A percentile compares a stretch with the other conserved stretches of the same genome.
Evolutionary conservation across 306 rosid genomes (phyloP).

Genomic region (Dicorynia guianensis): DNA sequence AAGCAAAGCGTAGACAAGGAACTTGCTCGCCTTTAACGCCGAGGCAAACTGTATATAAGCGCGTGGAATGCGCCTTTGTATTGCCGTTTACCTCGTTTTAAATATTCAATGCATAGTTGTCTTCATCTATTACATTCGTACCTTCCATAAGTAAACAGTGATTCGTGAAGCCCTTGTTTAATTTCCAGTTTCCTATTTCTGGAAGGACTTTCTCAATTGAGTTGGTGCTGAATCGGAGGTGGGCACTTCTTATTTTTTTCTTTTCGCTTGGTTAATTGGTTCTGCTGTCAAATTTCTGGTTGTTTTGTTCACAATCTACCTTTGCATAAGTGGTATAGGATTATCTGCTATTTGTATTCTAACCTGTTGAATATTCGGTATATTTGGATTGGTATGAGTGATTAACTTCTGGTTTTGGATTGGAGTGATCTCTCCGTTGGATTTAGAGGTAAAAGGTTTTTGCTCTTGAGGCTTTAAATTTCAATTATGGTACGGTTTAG

Average conservation of each 20-base stretch:
- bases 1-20: background rate
- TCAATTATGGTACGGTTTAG: conserved; percentile 28
- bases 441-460: background rate
- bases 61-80: conserved; percentile 35
- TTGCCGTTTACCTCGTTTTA: conserved; percentile 15
- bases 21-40: conserved; percentile 44
- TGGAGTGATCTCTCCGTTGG: background rate
- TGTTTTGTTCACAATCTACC: background rate
- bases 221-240: conserved; percentile 49
- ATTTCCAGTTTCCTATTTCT: background rate
- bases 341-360: conserved; percentile 39
- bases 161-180: conserved; percentile 21
- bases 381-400: conserved; percentile 29
- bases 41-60: conserved; percentile 56
- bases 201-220: conserved; percentile 36
- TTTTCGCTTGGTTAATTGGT: conserved; percentile 16
- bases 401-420: background rate
- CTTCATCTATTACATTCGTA: conserved; percentile 44
- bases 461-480: conserved; percentile 26
- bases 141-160: conserved; percentile 17
- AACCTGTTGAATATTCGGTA: conserved; percentile 20
- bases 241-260: conserved; percentile 13
- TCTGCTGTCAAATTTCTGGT: conserved; percentile 26
- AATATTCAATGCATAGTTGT: conserved; percentile 44
- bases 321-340: conserved; percentile 22